Percentiles rank a stretch among this genome's conserved stretches.
phyloP scores from a whole-genome alignment of 2,329 filamentous ascomycete genomes.

The Ophiostoma sp. region DNA sequence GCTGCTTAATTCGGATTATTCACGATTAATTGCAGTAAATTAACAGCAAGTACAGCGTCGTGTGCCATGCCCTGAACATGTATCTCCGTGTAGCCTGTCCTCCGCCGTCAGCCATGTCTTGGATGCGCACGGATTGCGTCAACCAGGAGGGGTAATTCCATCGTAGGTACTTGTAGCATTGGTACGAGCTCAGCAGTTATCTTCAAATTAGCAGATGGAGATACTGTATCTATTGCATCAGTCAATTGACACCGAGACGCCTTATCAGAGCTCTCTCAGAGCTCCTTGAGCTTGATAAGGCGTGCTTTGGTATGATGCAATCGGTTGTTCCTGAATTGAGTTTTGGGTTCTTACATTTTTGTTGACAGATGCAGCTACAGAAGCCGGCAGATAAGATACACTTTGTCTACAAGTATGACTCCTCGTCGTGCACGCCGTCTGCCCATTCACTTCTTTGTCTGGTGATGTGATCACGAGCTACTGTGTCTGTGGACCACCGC shows the following conservation, averaged over 20 bases:
- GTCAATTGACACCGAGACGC: not conserved
- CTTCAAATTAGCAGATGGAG: not conserved
- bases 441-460: not conserved
- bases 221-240: not conserved
- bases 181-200: not conserved
- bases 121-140: not conserved
- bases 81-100: not conserved
- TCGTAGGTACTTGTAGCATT: not conserved
- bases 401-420: not conserved
- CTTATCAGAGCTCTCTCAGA: not conserved
- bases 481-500: not conserved
- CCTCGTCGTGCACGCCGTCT: not conserved
- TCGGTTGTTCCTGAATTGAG: not conserved
- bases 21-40: not conserved
- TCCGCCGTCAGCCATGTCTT: not conserved
- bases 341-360: not conserved
- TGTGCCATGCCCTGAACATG: not conserved
- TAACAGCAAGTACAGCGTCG: not conserved
- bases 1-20: too few species aligned
- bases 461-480: constrained; percentile 1
- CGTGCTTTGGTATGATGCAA: not conserved
- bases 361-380: not conserved
- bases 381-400: not conserved
- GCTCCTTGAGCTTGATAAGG: not conserved
- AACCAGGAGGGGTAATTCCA: not conserved